Evolutionary conservation across 805 yeast species (phyloP).

Genomic region (Starmerella apicola): DNA sequence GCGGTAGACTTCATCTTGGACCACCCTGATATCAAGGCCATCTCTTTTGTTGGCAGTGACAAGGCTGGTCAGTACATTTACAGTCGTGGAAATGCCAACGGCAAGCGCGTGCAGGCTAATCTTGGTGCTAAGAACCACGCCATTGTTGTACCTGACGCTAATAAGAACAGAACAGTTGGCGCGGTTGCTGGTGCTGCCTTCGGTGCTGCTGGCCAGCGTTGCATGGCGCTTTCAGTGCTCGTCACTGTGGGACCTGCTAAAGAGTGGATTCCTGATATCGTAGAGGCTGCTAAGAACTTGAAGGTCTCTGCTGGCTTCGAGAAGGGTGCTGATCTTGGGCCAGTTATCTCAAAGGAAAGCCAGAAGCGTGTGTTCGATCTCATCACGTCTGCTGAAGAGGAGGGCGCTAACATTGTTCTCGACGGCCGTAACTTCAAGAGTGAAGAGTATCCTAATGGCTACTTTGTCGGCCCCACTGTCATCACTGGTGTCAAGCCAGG

Average conservation of each 20-base stretch:
- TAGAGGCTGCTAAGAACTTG: slow-evolving; percentile 43
- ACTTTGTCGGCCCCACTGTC: slow-evolving; percentile 63
- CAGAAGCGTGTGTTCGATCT: slow-evolving; percentile 43
- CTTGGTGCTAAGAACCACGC: slow-evolving; percentile 73
- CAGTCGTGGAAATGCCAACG: slow-evolving; percentile 49
- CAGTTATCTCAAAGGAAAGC: slow-evolving; percentile 53
- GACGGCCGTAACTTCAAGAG: slow-evolving; percentile 48
- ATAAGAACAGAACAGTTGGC: slow-evolving; percentile 48
- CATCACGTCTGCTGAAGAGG: slow-evolving; percentile 43
- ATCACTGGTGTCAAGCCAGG: slow-evolving; percentile 51
- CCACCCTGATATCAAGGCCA: slow-evolving; percentile 63
- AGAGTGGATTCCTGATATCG: slow-evolving; percentile 51
- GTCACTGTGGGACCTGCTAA: slow-evolving; percentile 58
- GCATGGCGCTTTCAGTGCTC: slow-evolving; percentile 65
- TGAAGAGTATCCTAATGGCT: slow-evolving; percentile 44
- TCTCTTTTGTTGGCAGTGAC: slow-evolving; percentile 71
- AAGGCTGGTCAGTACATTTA: slow-evolving; percentile 66
- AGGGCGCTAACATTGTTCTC: slow-evolving; percentile 50
- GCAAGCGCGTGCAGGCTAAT: slow-evolving; percentile 67
- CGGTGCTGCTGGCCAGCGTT: slow-evolving; percentile 78
- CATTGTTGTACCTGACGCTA: slow-evolving; percentile 61
- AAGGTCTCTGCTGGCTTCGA: slow-evolving; percentile 58
- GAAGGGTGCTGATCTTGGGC: slow-evolving; percentile 52
- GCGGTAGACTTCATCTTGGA: slow-evolving; percentile 59
- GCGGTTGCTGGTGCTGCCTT: slow-evolving; percentile 65